A percentile compares a stretch with the other conserved stretches of the same genome.
Conservation (phyloP, 169 alveolate species). For the Babesia microti region DNA sequence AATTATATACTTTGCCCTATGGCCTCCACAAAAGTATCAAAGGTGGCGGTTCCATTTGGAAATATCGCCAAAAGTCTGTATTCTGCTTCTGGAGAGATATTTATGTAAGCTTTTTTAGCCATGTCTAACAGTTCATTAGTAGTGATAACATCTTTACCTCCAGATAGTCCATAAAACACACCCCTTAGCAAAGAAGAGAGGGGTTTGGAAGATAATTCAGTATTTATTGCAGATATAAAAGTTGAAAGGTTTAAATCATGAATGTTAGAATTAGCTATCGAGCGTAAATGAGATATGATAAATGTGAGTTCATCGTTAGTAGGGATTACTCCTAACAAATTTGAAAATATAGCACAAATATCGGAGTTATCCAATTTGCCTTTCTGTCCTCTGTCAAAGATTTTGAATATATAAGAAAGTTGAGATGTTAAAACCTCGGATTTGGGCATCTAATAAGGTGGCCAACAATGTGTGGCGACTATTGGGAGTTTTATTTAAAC, state of each 20-base stretch:
- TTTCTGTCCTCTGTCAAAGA: slow-evolving; percentile 13
- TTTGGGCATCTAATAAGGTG: too few species aligned
- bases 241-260: slow-evolving; percentile 24
- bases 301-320: slow-evolving; percentile 11
- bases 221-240: slow-evolving; percentile 20
- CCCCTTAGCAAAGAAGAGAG: slow-evolving; percentile 15
- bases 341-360: slow-evolving; percentile 6
- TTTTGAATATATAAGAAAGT: slow-evolving; percentile 23
- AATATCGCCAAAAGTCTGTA: slow-evolving; percentile 18
- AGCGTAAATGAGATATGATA: slow-evolving; percentile 11
- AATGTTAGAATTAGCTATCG: slow-evolving; percentile 3
- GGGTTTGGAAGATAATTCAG: slow-evolving; percentile 8
- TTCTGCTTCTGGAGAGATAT: slow-evolving; percentile 20
- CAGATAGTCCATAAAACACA: slow-evolving; percentile 17
- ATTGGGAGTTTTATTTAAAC: too few species aligned
- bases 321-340: slow-evolving; percentile 6
- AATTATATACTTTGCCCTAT: slow-evolving; percentile 1
- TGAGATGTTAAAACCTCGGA: too few species aligned
- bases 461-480: too few species aligned
- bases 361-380: slow-evolving; percentile 15
- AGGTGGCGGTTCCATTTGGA: slow-evolving; percentile 28
- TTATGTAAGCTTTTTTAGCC: slow-evolving; percentile 18
- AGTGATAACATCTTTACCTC: slow-evolving; percentile 22
- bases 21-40: slow-evolving; percentile 16
- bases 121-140: slow-evolving; percentile 19